phyloP scores from a whole-genome alignment of 441 rosid species.

The Biscutella laevigata region DNA sequence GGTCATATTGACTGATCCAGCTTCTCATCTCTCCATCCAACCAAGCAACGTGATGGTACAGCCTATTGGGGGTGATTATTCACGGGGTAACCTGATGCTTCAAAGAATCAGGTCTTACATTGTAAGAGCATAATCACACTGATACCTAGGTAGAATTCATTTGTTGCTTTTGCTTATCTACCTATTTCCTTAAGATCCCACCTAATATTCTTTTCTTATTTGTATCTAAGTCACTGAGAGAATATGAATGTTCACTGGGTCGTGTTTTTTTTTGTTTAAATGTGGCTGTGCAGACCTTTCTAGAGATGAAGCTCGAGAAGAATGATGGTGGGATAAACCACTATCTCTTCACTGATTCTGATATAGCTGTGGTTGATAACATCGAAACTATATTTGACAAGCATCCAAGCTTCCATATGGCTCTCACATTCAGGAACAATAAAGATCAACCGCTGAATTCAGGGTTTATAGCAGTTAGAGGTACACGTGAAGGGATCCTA shows the following conservation, averaged over 20 bases:
- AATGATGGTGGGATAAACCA: slow-evolving; percentile 34
- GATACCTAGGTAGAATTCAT: slow-evolving; percentile 45
- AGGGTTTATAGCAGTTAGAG: slow-evolving; percentile 88
- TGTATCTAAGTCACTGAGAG: not conserved
- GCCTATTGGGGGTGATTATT: slow-evolving; percentile 76
- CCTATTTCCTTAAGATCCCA: not conserved
- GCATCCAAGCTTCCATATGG: slow-evolving; percentile 60
- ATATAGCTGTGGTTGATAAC: slow-evolving; percentile 73
- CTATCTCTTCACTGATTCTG: slow-evolving; percentile 83
- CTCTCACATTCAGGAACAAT: slow-evolving; percentile 87
- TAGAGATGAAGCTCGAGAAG: slow-evolving; percentile 49
- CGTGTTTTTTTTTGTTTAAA: not conserved
- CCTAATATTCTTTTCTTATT: not conserved
- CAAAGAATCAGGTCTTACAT: slow-evolving; percentile 97
- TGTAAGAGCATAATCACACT: slow-evolving; percentile 61
- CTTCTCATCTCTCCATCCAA: slow-evolving; percentile 53
- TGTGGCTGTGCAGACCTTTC: slow-evolving; percentile 47
- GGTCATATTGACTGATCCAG: slow-evolving; percentile 77
- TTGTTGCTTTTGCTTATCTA: not conserved
- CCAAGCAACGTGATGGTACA: slow-evolving; percentile 43
- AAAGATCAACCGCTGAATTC: slow-evolving; percentile 91
- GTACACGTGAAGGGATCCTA: slow-evolving; percentile 60
- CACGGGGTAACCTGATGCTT: slow-evolving; percentile 83
- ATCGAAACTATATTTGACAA: slow-evolving; percentile 47
- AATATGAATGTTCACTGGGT: not conserved